phyloP scores from a whole-genome alignment of 352 stramenopile genomes.

The Globisporangium spinosum region DNA sequence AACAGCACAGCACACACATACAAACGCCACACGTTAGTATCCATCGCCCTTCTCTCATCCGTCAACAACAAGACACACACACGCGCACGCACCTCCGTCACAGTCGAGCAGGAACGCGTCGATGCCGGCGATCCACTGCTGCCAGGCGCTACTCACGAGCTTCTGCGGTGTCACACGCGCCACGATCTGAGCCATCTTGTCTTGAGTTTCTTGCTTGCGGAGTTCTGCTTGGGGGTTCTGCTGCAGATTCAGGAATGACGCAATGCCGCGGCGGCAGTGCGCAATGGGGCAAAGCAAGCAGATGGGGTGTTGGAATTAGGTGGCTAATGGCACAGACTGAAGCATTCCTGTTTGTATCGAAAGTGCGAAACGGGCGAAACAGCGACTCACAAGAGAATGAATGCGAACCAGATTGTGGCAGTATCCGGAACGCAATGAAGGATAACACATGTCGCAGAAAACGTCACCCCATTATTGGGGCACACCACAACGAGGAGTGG shows the following conservation, averaged over 20 bases:
- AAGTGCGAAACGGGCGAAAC: neutral
- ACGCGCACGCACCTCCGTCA: constrained; percentile 54
- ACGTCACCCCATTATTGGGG: neutral
- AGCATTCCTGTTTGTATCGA: neutral
- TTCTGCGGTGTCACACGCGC: constrained; percentile 30
- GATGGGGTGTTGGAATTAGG: neutral
- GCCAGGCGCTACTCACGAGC: constrained; percentile 36
- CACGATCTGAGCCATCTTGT: constrained; percentile 15
- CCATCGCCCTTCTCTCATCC: neutral
- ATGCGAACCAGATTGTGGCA: constrained; percentile 8
- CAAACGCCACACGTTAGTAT: neutral
- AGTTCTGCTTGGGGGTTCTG: constrained; percentile 6
- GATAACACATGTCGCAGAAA: constrained; percentile 16
- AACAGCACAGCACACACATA: neutral
- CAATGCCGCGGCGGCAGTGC: neutral
- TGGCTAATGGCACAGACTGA: constrained; percentile 23
- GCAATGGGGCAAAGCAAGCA: neutral
- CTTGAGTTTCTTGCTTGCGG: neutral
- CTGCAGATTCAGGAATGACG: constrained; percentile 8
- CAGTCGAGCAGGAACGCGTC: constrained; percentile 84
- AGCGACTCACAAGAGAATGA: neutral
- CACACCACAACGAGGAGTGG: neutral
- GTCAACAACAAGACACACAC: neutral
- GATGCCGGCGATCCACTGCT: constrained; percentile 56
- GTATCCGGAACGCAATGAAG: neutral